Evolutionary conservation across 148 eudicot species (phyloP), one percentile per base, ranked within the genome.

Genomic region (Camellia lanceoleosa): DNA sequence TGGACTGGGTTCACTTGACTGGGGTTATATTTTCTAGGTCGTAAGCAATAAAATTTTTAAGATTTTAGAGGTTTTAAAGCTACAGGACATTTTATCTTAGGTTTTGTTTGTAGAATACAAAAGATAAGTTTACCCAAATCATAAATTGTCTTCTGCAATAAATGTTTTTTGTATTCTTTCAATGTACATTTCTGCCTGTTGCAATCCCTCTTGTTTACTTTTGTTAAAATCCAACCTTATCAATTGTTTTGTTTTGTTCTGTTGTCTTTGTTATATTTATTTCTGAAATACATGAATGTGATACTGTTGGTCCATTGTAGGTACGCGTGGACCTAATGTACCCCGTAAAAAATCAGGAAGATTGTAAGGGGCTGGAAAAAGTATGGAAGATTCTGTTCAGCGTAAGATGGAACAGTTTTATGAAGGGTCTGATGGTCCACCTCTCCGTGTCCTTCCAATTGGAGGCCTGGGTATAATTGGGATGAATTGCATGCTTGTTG

Each of bases 381-480:
- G 99, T 80, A 92, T 92, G 97, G 99, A 95, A 80, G 99, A 95
- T 86, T 90, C 99, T 3, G 97, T 95, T 72, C 83, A 95, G 78
- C 91, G 99, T 41, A 95, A 93, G 84, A 87, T 95, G 97, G 99
- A 95, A 82, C 93, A 92, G 81, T 95, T 95, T 68, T 95, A 93
- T 92, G 99, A 95, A 92, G 99, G 99, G 62, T 82, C 94, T 77
- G 82, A 89, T 77, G 99, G 99, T 56, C 99, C 99, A 42, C 99
- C 99, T 71, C 84, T 95, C 69, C 97, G 99, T 81, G 81, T 95
- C 79, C 89, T 95, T 77, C 99, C 99, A 15, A 93, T 95, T 74
- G 99, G 99, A 66, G 99, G 99, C 62, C 91, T 95, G 49, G 99
- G 99, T 67, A 97, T 93, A 90, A 95, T 95, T 78, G 99, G 99